These are phyloP conservation scores for Thalassia testudinum DNA, from an alignment of 116 monocot genomes.

Conservation along the genomic window DNA sequence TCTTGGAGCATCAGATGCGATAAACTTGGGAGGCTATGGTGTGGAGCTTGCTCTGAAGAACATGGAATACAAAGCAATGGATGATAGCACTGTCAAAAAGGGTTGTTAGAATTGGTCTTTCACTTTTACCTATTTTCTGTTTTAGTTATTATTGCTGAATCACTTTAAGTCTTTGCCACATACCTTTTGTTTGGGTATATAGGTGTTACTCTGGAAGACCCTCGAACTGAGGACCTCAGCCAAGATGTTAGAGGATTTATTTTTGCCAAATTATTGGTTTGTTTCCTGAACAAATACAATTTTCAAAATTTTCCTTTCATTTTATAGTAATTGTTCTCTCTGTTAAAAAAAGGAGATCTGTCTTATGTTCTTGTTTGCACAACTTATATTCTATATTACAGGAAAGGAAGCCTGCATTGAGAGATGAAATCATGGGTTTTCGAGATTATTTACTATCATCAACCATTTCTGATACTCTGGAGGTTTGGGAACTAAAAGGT, in stretches of 20 bases:
- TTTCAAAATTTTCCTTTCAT: too few species aligned
- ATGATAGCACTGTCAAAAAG: conserved; percentile 78
- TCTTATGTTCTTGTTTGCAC: background rate
- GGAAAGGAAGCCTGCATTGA: conserved; percentile 86
- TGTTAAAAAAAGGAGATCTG: too few species aligned
- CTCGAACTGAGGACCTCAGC: conserved; percentile 70
- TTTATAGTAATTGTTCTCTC: too few species aligned
- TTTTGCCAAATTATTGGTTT: conserved; percentile 89
- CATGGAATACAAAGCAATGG: conserved; percentile 99
- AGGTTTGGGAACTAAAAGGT: conserved; percentile 98
- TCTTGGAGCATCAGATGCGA: conserved; percentile 54
- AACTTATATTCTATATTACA: conserved; percentile 6
- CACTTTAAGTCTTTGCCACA: background rate
- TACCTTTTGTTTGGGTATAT: conserved; percentile 2
- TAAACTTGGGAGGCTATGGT: conserved; percentile 86
- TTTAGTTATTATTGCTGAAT: background rate
- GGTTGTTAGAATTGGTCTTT: conserved; percentile 16
- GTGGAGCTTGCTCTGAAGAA: conserved; percentile 98
- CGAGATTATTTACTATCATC: conserved; percentile 81
- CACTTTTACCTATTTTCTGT: background rate
- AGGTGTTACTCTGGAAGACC: conserved; percentile 80
- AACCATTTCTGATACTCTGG: conserved; percentile 74
- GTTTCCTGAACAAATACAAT: conserved; percentile 5
- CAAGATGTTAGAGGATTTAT: conserved; percentile 98
- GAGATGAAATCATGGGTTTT: conserved; percentile 69